phyloP scores from a whole-genome alignment of 345 rosid species.

The Cardiospermum halicacabum region DNA sequence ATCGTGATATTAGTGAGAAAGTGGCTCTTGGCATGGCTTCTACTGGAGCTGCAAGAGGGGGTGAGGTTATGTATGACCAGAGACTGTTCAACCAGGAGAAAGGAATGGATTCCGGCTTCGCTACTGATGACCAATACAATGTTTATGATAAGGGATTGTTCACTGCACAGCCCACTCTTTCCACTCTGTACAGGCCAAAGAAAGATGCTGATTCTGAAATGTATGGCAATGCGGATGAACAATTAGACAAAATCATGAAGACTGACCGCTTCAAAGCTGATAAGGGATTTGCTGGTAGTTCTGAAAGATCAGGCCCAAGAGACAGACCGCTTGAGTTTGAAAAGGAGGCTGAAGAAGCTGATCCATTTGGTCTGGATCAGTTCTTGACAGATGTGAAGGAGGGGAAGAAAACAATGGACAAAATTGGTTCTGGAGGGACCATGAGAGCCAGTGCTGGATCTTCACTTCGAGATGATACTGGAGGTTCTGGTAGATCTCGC shows the following conservation, averaged over 20 bases:
- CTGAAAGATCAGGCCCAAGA: slow-evolving; percentile 65
- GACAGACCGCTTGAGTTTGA: slow-evolving; percentile 88
- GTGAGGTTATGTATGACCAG: slow-evolving; percentile 93
- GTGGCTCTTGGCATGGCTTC: slow-evolving; percentile 97
- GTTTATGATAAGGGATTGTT: slow-evolving; percentile 91
- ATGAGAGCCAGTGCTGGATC: slow-evolving; percentile 93
- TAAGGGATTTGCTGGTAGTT: slow-evolving; percentile 65
- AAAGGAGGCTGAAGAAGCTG: slow-evolving; percentile 78
- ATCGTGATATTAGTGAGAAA: slow-evolving; percentile 91
- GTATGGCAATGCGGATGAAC: slow-evolving; percentile 87
- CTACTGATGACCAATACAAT: slow-evolving; percentile 86
- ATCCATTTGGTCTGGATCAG: slow-evolving; percentile 90
- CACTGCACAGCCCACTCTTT: slow-evolving; percentile 81
- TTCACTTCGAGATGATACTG: slow-evolving; percentile 71
- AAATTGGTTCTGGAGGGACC: slow-evolving; percentile 77
- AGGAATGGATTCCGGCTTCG: slow-evolving; percentile 97
- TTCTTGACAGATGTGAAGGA: slow-evolving; percentile 74
- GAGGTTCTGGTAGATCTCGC: slow-evolving; percentile 79
- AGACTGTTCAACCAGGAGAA: slow-evolving; percentile 93
- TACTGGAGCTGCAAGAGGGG: slow-evolving; percentile 69
- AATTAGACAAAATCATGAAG: slow-evolving; percentile 71
- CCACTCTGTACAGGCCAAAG: slow-evolving; percentile 80
- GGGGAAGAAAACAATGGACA: slow-evolving; percentile 82
- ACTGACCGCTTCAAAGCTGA: slow-evolving; percentile 92
- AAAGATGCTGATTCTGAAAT: slow-evolving; percentile 72